Evolutionary conservation across 257 asterid genomes (phyloP).

Genomic region (Orobanche coerulescens): DNA sequence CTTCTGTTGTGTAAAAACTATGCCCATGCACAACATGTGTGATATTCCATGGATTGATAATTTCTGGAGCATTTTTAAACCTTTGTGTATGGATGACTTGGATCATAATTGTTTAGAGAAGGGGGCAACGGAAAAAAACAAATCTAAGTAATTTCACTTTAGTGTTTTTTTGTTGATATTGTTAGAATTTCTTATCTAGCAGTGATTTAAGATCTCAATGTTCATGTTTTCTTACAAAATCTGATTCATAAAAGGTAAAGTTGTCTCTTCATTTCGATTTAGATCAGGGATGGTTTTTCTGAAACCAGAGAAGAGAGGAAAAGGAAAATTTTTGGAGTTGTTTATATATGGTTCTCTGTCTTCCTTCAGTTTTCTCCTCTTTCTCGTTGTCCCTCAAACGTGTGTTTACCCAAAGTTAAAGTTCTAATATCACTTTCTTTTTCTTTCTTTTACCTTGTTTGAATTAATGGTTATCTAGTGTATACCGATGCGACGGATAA

Average conservation of each 20-base stretch:
- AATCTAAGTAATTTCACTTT: neutral
- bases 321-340: neutral
- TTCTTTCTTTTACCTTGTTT: neutral
- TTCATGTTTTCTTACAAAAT: neutral
- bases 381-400: neutral
- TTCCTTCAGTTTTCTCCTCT: conserved; percentile 4
- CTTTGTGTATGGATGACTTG: neutral
- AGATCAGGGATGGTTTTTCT: neutral
- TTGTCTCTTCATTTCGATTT: conserved; percentile 2
- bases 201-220: neutral
- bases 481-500: neutral
- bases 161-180: too few species aligned
- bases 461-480: neutral
- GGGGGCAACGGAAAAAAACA: neutral
- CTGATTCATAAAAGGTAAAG: neutral
- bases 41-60: too few species aligned
- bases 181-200: conserved; percentile 15
- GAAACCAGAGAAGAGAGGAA: conserved; percentile 11
- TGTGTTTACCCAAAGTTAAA: neutral
- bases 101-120: conserved; percentile 3
- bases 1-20: neutral
- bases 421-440: neutral
- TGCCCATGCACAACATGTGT: neutral
- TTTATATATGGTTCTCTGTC: conserved; percentile 6
- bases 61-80: neutral